A percentile compares a stretch with the other conserved stretches of the same genome.
phyloP scores from a whole-genome alignment of 83 land plant species.

The Picea abies region DNA sequence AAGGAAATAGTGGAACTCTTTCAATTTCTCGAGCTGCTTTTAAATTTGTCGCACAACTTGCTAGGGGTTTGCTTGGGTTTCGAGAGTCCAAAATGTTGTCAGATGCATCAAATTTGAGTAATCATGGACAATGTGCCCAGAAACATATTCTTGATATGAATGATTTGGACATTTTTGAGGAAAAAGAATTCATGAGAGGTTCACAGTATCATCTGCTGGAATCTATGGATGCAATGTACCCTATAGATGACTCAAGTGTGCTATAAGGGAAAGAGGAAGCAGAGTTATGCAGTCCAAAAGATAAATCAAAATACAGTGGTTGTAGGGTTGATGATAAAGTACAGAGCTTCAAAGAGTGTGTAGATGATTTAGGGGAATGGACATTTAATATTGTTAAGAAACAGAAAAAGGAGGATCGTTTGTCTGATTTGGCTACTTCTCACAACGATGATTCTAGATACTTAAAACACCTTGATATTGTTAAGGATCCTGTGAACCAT shows the following conservation, averaged over 20 bases:
- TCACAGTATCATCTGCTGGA: neutral
- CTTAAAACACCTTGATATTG: constrained; percentile 67
- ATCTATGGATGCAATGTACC: neutral
- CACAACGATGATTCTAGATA: neutral
- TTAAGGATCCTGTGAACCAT: constrained; percentile 59
- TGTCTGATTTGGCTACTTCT: neutral
- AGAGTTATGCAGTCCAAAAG: too few relatives aligned
- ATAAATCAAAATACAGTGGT: too few relatives aligned
- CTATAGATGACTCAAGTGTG: too few relatives aligned
- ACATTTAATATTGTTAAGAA: neutral
- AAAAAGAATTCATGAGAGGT: neutral
- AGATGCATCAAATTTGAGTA: constrained; percentile 7
- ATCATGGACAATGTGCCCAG: neutral
- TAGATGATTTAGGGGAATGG: neutral
- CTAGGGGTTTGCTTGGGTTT: constrained; percentile 5
- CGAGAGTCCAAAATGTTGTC: constrained; percentile 23
- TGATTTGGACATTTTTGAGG: neutral
- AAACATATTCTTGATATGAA: constrained; percentile 8
- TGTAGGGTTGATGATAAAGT: neutral
- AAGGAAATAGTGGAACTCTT: constrained; percentile 21
- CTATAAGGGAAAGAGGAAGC: too few relatives aligned
- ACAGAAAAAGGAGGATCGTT: constrained; percentile 5
- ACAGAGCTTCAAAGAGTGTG: neutral
- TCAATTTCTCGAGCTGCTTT: constrained; percentile 47
- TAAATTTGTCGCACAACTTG: constrained; percentile 38